Evolutionary conservation across 257 asterid species (phyloP), one percentile per base, ranked within the genome.

Genomic region (Marsdenia floribunda): DNA sequence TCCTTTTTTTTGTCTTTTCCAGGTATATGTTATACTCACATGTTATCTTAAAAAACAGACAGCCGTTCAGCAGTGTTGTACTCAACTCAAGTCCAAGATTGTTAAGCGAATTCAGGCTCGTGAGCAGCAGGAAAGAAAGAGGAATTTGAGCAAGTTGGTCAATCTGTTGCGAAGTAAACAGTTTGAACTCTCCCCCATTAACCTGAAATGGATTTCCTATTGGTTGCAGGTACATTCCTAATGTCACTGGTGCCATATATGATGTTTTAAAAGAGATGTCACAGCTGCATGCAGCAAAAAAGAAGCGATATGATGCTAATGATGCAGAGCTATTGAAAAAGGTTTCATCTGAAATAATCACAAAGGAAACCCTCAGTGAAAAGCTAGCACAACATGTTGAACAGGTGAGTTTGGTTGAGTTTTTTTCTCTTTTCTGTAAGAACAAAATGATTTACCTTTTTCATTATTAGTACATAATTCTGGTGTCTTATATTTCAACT

Each of bases 71-170:
- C 96, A 89, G 78, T 90, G 96, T 76, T 90, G 98, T 69, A 67
- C 75, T 75, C 98, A 92, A 85, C 87, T 90, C 49, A 92, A 88
- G 76, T 85, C 93, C 79, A 92, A 92, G 85, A 92, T 89, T 18
- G 92, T 92, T 79, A 90, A 90, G 83, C 87, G 88, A 85, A 89
- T 90, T 78, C 98, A 92, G 85, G 97, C 97, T 79, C 98, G 96
- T 35, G 98, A 92, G 86, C 98, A 92, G 90, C 98, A 90, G 80
- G 98, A 92, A 87, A 89, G 98, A 81, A 89, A 92, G 74, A 87
- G 96, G 66, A 92, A 92, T 80, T 85, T 92, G 90, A 89, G 73
- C 92, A 92, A 86, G 98, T 90, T 63, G 72, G 86, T 70, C 18
- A 75, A 66, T 74, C 73, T 79, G 63, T 79, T 75, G 73, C 78